Conservation (phyloP, 192 early-diverging fungal species). For the Podochytrium sp. region DNA sequence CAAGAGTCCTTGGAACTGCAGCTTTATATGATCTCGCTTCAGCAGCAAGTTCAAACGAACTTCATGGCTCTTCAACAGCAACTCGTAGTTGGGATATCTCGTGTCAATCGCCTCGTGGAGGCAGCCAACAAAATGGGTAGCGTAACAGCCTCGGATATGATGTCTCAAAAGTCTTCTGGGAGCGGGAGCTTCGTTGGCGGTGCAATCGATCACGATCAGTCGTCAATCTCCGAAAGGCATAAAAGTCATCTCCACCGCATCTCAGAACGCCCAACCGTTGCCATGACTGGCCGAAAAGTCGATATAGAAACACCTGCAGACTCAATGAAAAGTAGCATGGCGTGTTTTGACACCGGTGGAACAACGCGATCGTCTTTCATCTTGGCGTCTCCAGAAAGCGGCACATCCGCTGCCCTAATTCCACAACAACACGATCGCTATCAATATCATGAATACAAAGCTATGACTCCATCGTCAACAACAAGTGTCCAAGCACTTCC, state of each 20-base stretch:
- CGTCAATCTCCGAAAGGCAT: not conserved
- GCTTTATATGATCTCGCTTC: not conserved
- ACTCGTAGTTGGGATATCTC: not conserved
- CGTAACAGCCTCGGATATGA: not conserved
- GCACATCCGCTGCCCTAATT: not conserved
- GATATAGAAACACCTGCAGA: slow-evolving; percentile 20
- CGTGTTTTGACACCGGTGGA: not conserved
- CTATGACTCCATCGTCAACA: not conserved
- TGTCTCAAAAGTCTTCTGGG: not conserved
- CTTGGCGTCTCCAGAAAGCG: not conserved
- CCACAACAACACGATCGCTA: slow-evolving; percentile 1
- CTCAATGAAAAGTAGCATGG: slow-evolving; percentile 12
- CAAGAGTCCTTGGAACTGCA: slow-evolving; percentile 10
- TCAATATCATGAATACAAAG: slow-evolving; percentile 11
- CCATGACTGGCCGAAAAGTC: slow-evolving; percentile 5
- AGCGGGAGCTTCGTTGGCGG: not conserved
- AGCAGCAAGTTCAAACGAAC: slow-evolving; percentile 5
- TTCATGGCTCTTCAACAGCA: slow-evolving; percentile 1
- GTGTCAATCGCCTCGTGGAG: not conserved
- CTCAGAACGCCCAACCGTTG: slow-evolving; percentile 11
- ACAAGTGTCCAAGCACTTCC: not conserved
- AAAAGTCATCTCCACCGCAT: slow-evolving; percentile 4
- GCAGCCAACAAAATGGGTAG: not conserved
- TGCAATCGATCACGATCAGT: not conserved
- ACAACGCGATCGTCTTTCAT: not conserved